These are phyloP conservation scores for Atkinsonella hypoxylon DNA, from an alignment of 2,329 filamentous ascomycete species.

Conservation along the genomic window DNA sequence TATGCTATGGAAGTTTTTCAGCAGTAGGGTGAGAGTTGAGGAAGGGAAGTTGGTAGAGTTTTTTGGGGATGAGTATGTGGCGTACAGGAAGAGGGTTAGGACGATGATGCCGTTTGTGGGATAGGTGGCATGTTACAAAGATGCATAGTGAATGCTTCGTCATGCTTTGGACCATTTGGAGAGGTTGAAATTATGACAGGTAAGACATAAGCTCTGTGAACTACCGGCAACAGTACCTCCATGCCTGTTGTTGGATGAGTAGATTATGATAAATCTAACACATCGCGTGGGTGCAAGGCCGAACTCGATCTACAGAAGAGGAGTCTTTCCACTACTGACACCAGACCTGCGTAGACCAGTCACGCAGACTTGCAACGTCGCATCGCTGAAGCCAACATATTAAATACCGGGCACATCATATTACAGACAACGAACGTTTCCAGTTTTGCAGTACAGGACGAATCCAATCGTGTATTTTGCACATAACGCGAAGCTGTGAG, in stretches of 20 bases:
- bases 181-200: not conserved
- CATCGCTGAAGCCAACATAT: too few relatives aligned
- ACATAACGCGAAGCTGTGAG: not conserved
- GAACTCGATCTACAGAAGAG: too few relatives aligned
- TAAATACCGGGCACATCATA: too few relatives aligned
- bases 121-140: conserved; percentile 7
- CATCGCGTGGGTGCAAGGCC: too few relatives aligned
- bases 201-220: not conserved
- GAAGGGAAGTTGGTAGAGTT: conserved; percentile 68
- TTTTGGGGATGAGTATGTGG: conserved; percentile 71
- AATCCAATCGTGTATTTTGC: not conserved
- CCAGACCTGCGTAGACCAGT: too few relatives aligned
- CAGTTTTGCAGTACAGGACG: not conserved
- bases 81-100: conserved; percentile 58
- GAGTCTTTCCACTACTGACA: too few relatives aligned
- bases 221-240: too few relatives aligned
- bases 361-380: too few relatives aligned
- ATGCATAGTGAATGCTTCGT: not conserved
- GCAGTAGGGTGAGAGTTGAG: conserved; percentile 59
- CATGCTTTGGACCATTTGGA: not conserved
- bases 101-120: conserved; percentile 66
- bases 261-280: too few relatives aligned
- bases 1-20: conserved; percentile 82
- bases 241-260: too few relatives aligned
- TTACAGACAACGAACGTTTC: too few relatives aligned